phyloP scores from a whole-genome alignment of 176 grass and related monocot genomes.

The Triticum aestivum region DNA sequence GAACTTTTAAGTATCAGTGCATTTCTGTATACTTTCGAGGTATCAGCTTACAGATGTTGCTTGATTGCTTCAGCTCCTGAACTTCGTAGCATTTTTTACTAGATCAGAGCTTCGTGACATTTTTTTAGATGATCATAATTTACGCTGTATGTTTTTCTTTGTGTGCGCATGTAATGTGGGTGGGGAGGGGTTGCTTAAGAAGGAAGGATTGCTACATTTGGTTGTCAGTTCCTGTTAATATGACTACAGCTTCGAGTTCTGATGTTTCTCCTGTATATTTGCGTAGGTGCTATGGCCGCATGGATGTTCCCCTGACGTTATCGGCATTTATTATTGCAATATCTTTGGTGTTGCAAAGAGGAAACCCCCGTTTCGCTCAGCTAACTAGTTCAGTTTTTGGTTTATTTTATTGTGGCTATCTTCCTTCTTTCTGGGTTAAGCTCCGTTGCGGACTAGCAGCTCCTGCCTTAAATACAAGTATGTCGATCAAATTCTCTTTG shows the following conservation, averaged over 20 bases:
- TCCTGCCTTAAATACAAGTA: conserved; percentile 94
- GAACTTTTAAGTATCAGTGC: background rate
- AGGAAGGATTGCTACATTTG: background rate
- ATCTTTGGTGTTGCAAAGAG: conserved; percentile 87
- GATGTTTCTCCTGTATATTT: conserved; percentile 33
- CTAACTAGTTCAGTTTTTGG: conserved; percentile 96
- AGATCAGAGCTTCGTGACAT: background rate
- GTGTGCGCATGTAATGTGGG: background rate
- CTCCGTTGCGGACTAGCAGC: conserved; percentile 80
- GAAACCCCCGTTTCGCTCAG: conserved; percentile 93
- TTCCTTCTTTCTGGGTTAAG: conserved; percentile 98
- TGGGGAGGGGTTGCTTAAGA: background rate
- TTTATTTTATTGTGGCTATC: conserved; percentile 97
- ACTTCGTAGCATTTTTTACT: background rate
- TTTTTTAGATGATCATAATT: background rate
- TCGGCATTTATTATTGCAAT: conserved; percentile 82
- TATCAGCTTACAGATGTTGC: background rate
- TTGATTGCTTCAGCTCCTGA: background rate
- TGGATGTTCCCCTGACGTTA: conserved; percentile 85
- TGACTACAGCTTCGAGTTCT: background rate
- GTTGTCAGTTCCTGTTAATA: conserved; percentile 38
- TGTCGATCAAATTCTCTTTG: background rate
- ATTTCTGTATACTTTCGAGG: background rate
- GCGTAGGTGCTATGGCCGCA: conserved; percentile 89
- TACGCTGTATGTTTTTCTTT: background rate